Evolutionary conservation across 2,329 filamentous ascomycete species (phyloP).

Genomic region (Neofusicoccum laricinum): DNA sequence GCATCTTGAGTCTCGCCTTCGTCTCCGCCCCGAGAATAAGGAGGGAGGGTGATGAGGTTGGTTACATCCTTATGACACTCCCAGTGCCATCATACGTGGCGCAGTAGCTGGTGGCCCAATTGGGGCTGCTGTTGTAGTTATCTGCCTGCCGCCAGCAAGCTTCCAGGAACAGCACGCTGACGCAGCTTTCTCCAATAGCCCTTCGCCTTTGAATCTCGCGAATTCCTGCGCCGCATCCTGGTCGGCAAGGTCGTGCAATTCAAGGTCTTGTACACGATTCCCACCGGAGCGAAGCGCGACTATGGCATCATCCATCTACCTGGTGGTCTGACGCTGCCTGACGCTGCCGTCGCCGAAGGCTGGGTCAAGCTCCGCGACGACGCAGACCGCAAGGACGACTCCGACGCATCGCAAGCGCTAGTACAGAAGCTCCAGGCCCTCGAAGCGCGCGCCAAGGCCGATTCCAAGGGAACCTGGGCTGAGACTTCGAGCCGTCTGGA

Average conservation of each 20-base stretch:
- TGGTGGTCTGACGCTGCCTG: conserved; percentile 59
- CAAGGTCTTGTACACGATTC: conserved; percentile 81
- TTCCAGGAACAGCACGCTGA: not conserved
- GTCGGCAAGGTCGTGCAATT: conserved; percentile 88
- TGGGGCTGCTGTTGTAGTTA: not conserved
- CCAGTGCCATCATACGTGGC: not conserved
- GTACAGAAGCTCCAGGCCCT: conserved; percentile 75
- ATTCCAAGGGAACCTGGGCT: conserved; percentile 79
- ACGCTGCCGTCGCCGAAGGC: conserved; percentile 79
- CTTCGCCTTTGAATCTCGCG: conserved; percentile 90
- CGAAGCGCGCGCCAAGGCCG: conserved; percentile 74
- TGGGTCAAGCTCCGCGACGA: conserved; percentile 95
- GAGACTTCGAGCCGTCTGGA: conserved; percentile 65
- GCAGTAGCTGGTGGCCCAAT: not conserved
- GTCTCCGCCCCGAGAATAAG: conserved; percentile 83
- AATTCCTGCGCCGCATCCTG: conserved; percentile 78
- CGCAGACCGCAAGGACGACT: conserved; percentile 85
- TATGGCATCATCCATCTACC: conserved; percentile 79
- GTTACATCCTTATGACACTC: conserved; percentile 20
- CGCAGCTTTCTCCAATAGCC: conserved; percentile 41
- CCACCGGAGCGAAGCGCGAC: conserved; percentile 72
- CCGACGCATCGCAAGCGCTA: conserved; percentile 66
- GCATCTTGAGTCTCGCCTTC: conserved; percentile 85
- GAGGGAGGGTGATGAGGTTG: conserved; percentile 82
- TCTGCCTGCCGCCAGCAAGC: not conserved